Base-by-base conservation (phyloP, 2,329 filamentous ascomycete species). In the Botrytis pseudocinerea region DNA sequence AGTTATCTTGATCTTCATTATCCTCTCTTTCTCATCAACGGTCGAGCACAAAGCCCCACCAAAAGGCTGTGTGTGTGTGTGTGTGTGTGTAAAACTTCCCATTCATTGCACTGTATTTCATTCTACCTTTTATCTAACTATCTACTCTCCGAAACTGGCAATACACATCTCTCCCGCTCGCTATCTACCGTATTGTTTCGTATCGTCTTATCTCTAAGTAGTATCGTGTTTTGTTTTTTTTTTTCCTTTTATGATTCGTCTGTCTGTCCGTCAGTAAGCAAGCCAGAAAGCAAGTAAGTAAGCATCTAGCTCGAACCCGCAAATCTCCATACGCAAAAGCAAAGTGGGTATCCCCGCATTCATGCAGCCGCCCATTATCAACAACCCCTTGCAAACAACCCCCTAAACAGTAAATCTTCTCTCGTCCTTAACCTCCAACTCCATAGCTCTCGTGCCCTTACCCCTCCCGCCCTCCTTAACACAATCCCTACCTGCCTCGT, bases 131-230 rank as follows among this genome's bases (percentile, higher is more conserved):
- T 40, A 28, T 40, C 64, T 54, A 40, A 42, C 64, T 68, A 68
- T 57, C 35, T 42, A 68, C 48, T 68, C 48, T 42, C 35, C 64
- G 25, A 68, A 38, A 57, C 48, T 54, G 42, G 64, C 64, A 42
- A 68, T 68, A 57, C 64, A 68, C 64, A 68, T 68, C 64, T 68
- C 35, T 57, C 35, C 6, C 35, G 54, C 25, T 63, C 48, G 54
- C 25, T 63, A 44, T 57, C 48, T 68, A 42, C 16, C 16, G 64
- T 54, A 42, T 68, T 32, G 64, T n/a, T 4, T 54, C 48, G 51
- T 57, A 28, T 32, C 51, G 51, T 28, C n/a, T 35, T 42, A 57
- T 57, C 35, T 54, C 28, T 57, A 54, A n/a, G n/a, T 54, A 57
- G 18, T 57, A 40, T 68, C 40, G 18, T 68, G 25, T 42, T 18